Percentiles rank a stretch among this genome's conserved stretches.
Conservation (phyloP, 257 asterid genomes). For the Scutellaria baicalensis region DNA sequence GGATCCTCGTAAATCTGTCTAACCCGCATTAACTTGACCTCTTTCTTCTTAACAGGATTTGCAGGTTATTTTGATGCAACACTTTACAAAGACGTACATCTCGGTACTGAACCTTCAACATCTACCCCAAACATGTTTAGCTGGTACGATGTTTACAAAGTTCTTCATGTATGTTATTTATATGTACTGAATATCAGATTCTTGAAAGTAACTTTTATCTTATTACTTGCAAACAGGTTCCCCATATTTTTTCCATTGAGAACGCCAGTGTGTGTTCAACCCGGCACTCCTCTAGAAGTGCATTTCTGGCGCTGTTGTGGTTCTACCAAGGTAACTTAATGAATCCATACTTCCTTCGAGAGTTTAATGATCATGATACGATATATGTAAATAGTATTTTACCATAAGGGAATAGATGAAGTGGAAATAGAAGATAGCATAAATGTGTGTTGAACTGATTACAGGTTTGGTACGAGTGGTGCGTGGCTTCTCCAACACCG, state of each 20-base stretch:
- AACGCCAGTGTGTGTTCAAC: slow-evolving; percentile 53
- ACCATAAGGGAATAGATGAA: too few species aligned
- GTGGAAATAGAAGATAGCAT: background rate
- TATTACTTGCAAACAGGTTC: slow-evolving; percentile 45
- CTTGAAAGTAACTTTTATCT: slow-evolving; percentile 8
- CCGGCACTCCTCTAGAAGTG: slow-evolving; percentile 69
- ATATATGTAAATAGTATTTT: too few species aligned
- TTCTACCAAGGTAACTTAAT: slow-evolving; percentile 60
- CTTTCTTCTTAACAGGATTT: slow-evolving; percentile 46
- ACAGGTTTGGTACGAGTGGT: slow-evolving; percentile 99
- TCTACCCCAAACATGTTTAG: slow-evolving; percentile 98
- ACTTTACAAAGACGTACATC: slow-evolving; percentile 92
- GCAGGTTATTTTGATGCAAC: slow-evolving; percentile 96
- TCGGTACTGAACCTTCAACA: slow-evolving; percentile 91
- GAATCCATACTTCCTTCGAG: too few species aligned
- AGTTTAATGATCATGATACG: background rate
- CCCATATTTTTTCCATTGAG: slow-evolving; percentile 93
- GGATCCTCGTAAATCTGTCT: background rate
- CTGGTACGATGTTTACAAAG: slow-evolving; percentile 42
- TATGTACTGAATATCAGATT: background rate
- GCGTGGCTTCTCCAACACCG: slow-evolving; percentile 63
- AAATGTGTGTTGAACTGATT: background rate
- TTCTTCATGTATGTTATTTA: background rate
- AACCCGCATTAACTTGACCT: background rate
- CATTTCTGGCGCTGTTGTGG: slow-evolving; percentile 95